phyloP scores from a whole-genome alignment of 2,329 filamentous ascomycete species.

The Nannizziopsis barbatae region DNA sequence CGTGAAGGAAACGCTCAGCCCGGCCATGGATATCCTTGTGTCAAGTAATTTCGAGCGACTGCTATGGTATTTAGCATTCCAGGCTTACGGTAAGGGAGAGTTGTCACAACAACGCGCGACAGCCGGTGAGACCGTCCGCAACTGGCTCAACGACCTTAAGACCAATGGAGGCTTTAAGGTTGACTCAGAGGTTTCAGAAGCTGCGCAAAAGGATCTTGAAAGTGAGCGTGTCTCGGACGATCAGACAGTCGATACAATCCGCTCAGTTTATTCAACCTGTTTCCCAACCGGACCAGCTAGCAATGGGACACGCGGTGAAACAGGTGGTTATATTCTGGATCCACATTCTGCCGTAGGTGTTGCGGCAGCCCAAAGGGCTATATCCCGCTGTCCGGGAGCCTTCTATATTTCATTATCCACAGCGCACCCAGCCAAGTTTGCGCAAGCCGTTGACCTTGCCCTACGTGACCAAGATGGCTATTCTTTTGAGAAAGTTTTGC shows the following conservation, averaged over 20 bases:
- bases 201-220: conserved; percentile 63
- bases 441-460: conserved; percentile 69
- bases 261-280: conserved; percentile 43
- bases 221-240: conserved; percentile 58
- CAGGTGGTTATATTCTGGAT: conserved; percentile 69
- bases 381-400: conserved; percentile 42
- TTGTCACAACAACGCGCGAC: conserved; percentile 36
- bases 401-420: conserved; percentile 79
- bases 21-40: conserved; percentile 96
- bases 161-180: conserved; percentile 71
- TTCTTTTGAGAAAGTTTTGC: conserved; percentile 66
- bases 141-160: conserved; percentile 75
- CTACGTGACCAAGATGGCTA: conserved; percentile 62
- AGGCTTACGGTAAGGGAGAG: conserved; percentile 53
- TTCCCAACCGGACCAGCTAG: conserved; percentile 39
- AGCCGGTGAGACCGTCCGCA: conserved; percentile 60
- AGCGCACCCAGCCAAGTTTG: conserved; percentile 92
- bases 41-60: conserved; percentile 94
- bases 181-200: conserved; percentile 57
- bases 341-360: conserved; percentile 87
- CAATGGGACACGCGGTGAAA: conserved; percentile 29
- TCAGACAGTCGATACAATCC: conserved; percentile 59
- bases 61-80: conserved; percentile 81
- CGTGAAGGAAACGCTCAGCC: conserved; percentile 82
- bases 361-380: conserved; percentile 60